Evolutionary conservation across 768 basidiomycete genomes (phyloP), one percentile per base, ranked within the genome.

Genomic region (Paxillus ammoniavirescens): DNA sequence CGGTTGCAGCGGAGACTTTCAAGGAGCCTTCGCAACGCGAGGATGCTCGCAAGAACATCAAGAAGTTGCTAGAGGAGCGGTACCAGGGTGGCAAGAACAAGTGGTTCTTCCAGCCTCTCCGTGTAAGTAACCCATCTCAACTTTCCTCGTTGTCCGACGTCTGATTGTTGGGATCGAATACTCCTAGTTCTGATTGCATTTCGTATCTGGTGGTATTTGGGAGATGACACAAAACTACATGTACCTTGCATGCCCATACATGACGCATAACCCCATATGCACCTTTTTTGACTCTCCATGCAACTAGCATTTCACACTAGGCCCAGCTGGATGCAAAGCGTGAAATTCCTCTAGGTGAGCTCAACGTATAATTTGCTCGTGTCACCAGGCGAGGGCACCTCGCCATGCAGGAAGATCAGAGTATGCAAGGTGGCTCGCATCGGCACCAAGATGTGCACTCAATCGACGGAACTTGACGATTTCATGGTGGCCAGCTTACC

Each of bases 1-100:
- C 82, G 46, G 87, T 97, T 50, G 76, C 82, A 23, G 69, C 79
- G 45, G 96, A 98, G 52, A 96, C 94, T 56, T 98, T 98, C 87
- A 95, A 96, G 79, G 95, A 99, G 81, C 90, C 91, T 50, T 82
- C 93, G 64, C 91, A 96, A 72, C 86, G 96, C 60, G 92, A 94
- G 77, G 85, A 94, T 62, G 83, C 93, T 45, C 97, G 96, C 79
- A 98, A 98, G 83, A 85, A 78, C 62, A 84, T 98, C 73, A 98
- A 97, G 85, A 97, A 96, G 77, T 72, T 91, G 72, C 75, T 99
- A 50, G 97, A 98, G 84, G 95, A 98, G 68, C 82, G 95, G 55
- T 97, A 98, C 84, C 80, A 80, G 46, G 75, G 78, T 48, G 97
- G 97, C 55, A 95, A 96, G 85, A 98, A 97, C 86, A 86, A 87